A percentile compares a stretch with the other conserved stretches of the same genome.
Conservation (phyloP, 495 filamentous ascomycete genomes). For the Xylaria venustula region DNA sequence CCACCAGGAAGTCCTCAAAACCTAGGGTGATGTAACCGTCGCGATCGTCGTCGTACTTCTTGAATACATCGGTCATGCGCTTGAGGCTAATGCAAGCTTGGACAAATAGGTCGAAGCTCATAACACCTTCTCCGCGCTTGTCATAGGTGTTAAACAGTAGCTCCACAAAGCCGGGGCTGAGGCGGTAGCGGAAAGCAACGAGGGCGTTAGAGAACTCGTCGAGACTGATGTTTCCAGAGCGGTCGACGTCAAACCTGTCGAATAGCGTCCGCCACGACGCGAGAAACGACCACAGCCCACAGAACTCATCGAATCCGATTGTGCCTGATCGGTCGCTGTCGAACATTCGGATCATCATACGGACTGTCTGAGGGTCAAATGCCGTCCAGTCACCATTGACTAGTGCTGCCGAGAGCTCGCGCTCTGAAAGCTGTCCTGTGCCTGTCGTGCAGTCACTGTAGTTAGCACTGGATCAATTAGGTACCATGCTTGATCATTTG, state of each 20-base stretch:
- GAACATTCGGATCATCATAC: constrained; percentile 99
- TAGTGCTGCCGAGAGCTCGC: constrained; percentile 84
- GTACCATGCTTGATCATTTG: neutral
- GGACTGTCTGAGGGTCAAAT: constrained; percentile 94
- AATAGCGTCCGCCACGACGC: constrained; percentile 92
- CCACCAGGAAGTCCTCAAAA: constrained; percentile 78
- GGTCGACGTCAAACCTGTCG: constrained; percentile 91
- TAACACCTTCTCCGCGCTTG: constrained; percentile 60
- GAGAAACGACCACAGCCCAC: constrained; percentile 91
- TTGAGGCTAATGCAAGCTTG: constrained; percentile 95
- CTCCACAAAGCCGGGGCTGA: constrained; percentile 77
- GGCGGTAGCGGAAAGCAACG: constrained; percentile 89
- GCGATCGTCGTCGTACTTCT: constrained; percentile 95
- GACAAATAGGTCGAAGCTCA: constrained; percentile 97
- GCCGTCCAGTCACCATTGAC: constrained; percentile 95
- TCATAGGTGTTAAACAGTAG: constrained; percentile 70
- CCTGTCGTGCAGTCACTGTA: constrained; percentile 38
- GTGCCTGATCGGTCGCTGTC: constrained; percentile 83
- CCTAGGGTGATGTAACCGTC: constrained; percentile 87
- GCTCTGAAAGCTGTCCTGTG: constrained; percentile 79
- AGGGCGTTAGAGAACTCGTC: constrained; percentile 89
- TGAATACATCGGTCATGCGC: constrained; percentile 99
- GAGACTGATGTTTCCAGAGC: constrained; percentile 79
- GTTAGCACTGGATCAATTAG: constrained; percentile 4
- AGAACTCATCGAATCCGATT: constrained; percentile 95